phyloP scores from a whole-genome alignment of 1,139 yeast species.

The Protomyces gravidus region DNA sequence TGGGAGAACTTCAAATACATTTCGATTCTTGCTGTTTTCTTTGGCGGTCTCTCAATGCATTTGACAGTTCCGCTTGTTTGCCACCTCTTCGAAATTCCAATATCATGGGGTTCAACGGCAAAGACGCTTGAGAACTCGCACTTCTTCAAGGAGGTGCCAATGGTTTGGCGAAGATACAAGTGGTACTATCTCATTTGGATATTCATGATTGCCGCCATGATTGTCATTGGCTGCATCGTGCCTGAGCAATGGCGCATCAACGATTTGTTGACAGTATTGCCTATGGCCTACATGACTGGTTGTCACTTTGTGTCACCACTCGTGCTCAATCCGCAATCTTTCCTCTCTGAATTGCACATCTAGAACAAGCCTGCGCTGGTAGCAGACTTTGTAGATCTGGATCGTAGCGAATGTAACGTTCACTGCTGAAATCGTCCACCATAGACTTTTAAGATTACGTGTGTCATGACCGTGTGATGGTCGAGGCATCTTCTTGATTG shows the following conservation, averaged over 20 bases:
- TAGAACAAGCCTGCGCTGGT: too few relatives aligned
- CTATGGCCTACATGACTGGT: slow-evolving; percentile 16
- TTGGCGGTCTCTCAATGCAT: slow-evolving; percentile 33
- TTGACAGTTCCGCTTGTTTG: slow-evolving; percentile 30
- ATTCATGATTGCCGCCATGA: slow-evolving; percentile 15
- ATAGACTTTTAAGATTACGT: too few relatives aligned
- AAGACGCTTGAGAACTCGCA: slow-evolving; percentile 32
- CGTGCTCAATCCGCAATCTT: slow-evolving; percentile 19
- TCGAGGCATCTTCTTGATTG: too few relatives aligned
- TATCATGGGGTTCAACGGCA: slow-evolving; percentile 34
- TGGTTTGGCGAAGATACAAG: slow-evolving; percentile 27
- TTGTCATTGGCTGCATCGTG: slow-evolving; percentile 30
- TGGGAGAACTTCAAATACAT: slow-evolving; percentile 31
- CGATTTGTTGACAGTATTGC: slow-evolving; percentile 21
- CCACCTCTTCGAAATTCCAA: slow-evolving; percentile 32
- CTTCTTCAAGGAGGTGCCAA: slow-evolving; percentile 33
- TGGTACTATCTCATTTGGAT: slow-evolving; percentile 7
- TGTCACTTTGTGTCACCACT: slow-evolving; percentile 16
- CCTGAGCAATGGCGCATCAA: slow-evolving; percentile 33
- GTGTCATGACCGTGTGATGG: too few relatives aligned
- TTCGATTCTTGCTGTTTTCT: slow-evolving; percentile 29
- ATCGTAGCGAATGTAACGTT: too few relatives aligned
- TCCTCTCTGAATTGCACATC: slow-evolving; percentile 20
- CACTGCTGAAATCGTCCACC: too few relatives aligned
- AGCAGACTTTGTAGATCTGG: too few relatives aligned